Percentiles rank a stretch among this genome's conserved stretches.
Evolutionary conservation across 169 alveolate species (phyloP).

Genomic region (Cryptosporidium baileyi): DNA sequence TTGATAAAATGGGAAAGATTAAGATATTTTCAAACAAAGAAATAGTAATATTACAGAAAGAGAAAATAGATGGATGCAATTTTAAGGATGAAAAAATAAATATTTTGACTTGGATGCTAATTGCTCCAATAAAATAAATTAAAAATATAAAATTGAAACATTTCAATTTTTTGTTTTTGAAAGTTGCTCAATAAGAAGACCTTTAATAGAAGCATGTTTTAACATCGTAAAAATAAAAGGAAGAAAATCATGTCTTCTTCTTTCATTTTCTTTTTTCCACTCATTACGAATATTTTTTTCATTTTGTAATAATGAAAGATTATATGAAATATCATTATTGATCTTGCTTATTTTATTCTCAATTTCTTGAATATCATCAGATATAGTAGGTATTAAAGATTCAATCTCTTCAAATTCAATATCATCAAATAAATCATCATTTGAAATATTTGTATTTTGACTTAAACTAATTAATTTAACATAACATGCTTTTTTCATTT

Average conservation of each 20-base stretch:
- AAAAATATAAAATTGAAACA: neutral
- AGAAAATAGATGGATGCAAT: too few species aligned
- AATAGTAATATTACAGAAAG: neutral
- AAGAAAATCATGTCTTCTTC: slow-evolving; percentile 71
- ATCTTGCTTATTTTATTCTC: neutral
- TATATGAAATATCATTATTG: neutral
- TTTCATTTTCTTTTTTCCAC: slow-evolving; percentile 69
- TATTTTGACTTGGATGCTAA: neutral
- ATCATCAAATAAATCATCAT: neutral
- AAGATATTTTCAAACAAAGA: neutral
- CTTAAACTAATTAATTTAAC: slow-evolving; percentile 20
- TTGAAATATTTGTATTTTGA: neutral
- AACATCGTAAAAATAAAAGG: slow-evolving; percentile 65
- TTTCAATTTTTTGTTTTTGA: neutral
- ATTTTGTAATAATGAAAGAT: neutral
- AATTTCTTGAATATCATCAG: neutral
- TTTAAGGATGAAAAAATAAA: neutral
- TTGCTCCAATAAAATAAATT: neutral
- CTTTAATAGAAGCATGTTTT: slow-evolving; percentile 63
- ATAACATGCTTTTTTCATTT: neutral
- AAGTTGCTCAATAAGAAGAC: slow-evolving; percentile 17
- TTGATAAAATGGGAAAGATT: neutral
- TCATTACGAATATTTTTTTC: slow-evolving; percentile 41
- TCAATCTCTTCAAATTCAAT: slow-evolving; percentile 28
- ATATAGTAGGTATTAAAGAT: neutral